Base-by-base conservation (phyloP, 192 early-diverging fungal species). In the Ambispora gerdemannii region DNA sequence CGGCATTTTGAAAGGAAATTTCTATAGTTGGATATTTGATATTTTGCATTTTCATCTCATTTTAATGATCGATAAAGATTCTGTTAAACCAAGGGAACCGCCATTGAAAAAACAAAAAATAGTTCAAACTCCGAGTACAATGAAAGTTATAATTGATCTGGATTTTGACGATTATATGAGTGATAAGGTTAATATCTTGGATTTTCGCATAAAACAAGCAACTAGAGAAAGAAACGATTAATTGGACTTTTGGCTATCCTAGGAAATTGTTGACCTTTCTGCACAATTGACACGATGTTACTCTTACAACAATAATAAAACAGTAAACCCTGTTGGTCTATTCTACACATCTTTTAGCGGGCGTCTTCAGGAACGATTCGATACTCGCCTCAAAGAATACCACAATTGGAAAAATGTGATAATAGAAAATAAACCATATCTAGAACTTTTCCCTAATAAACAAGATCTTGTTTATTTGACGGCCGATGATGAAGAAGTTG, bases 401-500 rank as follows among this genome's bases (percentile, higher is more conserved):
- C 50, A 64, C 15, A 72, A 78, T 34, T 78, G 80, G 77, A 76
- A 74, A 36, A 72, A 76, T 38, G 53, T 83, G 4, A 72, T 76
- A 28, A 79, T 75, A 50, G 33, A 50, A 11, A 20, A 66, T 2
- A 75, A 74, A 3, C 19, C 69, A 28, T 74, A 66, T 27, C 34
- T 38, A 71, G 60, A 78, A 25, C 74, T 86, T 30, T 24, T 82
- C 65, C 62, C 78, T 30, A n/a, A n/a, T n/a, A 82, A 84, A 67
- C 80, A 89, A 11, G 65, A 86, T 35, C 72, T 96, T 25, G 89
- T 96, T 3, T 98, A 98, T 73, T 75, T 98, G 51, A 91, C 92
- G 0, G 97, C 95, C 1, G n/a, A n/a, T n/a, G 97, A 98, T 70
- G 90, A 93, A 15, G 82, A 86, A 6, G 89, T 92, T 60, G 81